phyloP scores from a whole-genome alignment of 495 filamentous ascomycete species.

The Xanthoparmelia taractica region DNA sequence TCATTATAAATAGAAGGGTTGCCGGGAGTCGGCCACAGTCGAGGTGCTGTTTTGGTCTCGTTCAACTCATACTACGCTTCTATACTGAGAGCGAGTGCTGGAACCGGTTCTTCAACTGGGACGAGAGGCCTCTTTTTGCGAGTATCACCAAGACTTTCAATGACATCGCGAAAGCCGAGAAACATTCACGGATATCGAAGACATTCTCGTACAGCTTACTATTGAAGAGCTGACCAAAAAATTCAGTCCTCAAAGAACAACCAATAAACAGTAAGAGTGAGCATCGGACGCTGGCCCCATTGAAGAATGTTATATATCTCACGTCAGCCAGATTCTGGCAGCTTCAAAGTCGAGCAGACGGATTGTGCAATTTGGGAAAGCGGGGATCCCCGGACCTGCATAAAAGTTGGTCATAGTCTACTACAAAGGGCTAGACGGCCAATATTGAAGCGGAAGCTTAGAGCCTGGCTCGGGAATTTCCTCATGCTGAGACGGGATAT shows the following conservation, averaged over 20 bases:
- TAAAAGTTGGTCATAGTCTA: background rate
- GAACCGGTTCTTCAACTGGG: background rate
- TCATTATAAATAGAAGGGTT: background rate
- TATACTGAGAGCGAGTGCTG: background rate
- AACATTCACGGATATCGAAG: background rate
- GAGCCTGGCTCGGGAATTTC: background rate
- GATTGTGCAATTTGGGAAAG: too few species aligned
- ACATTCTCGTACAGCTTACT: background rate
- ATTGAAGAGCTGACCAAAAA: background rate
- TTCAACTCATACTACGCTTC: background rate
- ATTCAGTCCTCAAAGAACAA: background rate
- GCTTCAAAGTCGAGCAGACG: background rate
- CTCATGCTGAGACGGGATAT: background rate
- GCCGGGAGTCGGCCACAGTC: background rate
- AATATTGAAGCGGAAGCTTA: background rate
- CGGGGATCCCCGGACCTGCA: background rate
- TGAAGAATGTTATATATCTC: background rate
- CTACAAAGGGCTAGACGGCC: background rate
- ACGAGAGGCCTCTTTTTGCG: background rate
- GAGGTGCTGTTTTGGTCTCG: background rate
- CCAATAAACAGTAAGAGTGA: too few species aligned
- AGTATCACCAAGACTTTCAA: background rate
- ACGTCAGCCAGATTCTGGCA: background rate
- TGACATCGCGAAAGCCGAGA: background rate
- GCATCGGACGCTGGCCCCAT: background rate